A percentile compares a stretch with the other conserved stretches of the same genome.
Evolutionary conservation across 176 grass and related monocot species (phyloP).

Genomic region (Oryza meyeriana): DNA sequence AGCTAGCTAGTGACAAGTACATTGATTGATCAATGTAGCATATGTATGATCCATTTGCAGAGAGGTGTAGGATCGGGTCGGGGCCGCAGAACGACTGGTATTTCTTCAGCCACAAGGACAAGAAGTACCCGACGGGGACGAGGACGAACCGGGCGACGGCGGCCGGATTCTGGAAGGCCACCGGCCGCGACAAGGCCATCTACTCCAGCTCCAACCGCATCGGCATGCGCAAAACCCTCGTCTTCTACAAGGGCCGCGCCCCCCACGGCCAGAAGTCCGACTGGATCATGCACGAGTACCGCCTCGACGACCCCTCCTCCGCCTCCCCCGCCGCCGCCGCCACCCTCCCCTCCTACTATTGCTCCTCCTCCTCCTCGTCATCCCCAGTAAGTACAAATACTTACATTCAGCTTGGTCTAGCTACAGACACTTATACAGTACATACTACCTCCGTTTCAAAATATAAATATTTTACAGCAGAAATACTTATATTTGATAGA

Average conservation of each 20-base stretch:
- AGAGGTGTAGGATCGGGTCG: slow-evolving; percentile 66
- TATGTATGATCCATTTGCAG: slow-evolving; percentile 7
- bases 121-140: slow-evolving; percentile 90
- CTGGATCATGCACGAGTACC: slow-evolving; percentile 97
- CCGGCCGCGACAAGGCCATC: slow-evolving; percentile 86
- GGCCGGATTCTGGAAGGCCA: slow-evolving; percentile 89
- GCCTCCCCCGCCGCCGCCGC: not conserved
- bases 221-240: slow-evolving; percentile 94
- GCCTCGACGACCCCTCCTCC: slow-evolving; percentile 49
- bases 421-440: no score
- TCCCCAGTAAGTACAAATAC: slow-evolving; percentile 40
- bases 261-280: slow-evolving; percentile 86
- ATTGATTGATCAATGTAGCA: not conserved
- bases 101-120: slow-evolving; percentile 95
- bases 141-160: slow-evolving; percentile 84
- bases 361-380: slow-evolving; percentile 13
- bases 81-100: slow-evolving; percentile 93
- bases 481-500: no score
- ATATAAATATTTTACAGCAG: no score
- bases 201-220: slow-evolving; percentile 45
- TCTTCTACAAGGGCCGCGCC: slow-evolving; percentile 84
- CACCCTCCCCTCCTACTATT: not conserved
- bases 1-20: no score
- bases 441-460: no score
- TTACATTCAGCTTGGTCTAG: not conserved